Conservation (phyloP, 129 eudicot species). For the carrot (Daucus carota) region DNA sequence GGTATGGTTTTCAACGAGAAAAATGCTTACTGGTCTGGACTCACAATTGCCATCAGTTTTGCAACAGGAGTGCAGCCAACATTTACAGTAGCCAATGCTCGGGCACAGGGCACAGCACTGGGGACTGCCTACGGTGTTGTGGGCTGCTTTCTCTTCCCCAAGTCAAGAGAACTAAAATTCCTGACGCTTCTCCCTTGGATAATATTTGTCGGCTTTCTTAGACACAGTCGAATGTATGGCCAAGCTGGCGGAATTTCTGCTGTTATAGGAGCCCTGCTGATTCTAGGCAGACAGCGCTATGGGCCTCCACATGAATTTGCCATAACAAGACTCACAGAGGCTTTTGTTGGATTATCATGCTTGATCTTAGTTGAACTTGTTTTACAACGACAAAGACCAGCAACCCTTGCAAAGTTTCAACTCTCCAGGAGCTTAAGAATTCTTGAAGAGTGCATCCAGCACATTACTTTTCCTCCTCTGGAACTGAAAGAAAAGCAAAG, state of each 20-base stretch:
- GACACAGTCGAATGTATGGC: conserved; percentile 65
- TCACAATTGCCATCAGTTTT: conserved; percentile 70
- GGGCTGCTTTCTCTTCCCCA: conserved; percentile 43
- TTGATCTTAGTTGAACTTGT: conserved; percentile 49
- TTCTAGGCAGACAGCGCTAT: conserved; percentile 61
- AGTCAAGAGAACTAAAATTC: conserved; percentile 31
- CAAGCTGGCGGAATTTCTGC: conserved; percentile 71
- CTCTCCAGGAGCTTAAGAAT: conserved; percentile 29
- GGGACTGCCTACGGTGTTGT: conserved; percentile 78
- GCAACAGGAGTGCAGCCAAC: conserved; percentile 46
- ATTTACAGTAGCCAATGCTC: conserved; percentile 56
- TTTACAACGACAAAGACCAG: conserved; percentile 46
- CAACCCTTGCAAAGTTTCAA: conserved; percentile 51
- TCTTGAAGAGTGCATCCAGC: conserved; percentile 40
- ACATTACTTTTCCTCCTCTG: conserved; percentile 13
- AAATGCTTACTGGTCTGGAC: conserved; percentile 83
- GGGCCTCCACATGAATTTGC: conserved; percentile 67
- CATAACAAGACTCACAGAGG: conserved; percentile 64
- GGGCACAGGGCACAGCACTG: conserved; percentile 86
- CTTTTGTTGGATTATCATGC: conserved; percentile 54
- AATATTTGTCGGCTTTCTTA: conserved; percentile 56
- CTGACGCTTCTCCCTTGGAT: conserved; percentile 79
- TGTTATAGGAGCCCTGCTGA: conserved; percentile 65
- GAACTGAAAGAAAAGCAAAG: conserved; percentile 25
- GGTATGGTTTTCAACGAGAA: conserved; percentile 53